phyloP scores from a whole-genome alignment of 2,329 filamentous ascomycete species.

The Claviceps pazoutovae region DNA sequence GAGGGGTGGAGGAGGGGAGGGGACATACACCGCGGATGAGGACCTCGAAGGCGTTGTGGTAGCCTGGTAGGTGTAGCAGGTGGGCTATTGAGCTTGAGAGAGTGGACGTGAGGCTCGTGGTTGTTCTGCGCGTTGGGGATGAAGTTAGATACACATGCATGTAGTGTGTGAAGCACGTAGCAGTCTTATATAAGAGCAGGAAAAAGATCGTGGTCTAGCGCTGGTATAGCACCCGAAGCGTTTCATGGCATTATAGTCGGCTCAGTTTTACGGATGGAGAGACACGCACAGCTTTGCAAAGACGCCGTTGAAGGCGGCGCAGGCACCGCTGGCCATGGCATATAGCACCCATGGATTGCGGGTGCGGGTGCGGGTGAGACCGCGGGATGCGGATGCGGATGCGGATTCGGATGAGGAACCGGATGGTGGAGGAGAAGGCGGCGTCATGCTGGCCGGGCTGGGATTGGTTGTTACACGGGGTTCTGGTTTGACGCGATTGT shows the following conservation, averaged over 20 bases:
- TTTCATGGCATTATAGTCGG: too few species aligned
- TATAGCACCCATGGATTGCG: constrained; percentile 48
- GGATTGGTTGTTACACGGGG: neutral
- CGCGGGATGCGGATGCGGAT: constrained; percentile 8
- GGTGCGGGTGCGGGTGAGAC: constrained; percentile 21
- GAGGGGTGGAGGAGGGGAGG: too few species aligned
- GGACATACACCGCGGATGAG: constrained; percentile 33
- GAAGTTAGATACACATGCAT: neutral
- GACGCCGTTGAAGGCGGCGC: constrained; percentile 68
- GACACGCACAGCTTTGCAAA: constrained; percentile 64
- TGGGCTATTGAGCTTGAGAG: constrained; percentile 32
- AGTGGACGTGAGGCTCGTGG: constrained; percentile 37
- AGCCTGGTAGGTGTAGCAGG: constrained; percentile 27
- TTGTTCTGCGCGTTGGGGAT: constrained; percentile 28
- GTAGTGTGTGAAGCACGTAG: too few species aligned
- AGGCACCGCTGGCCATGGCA: constrained; percentile 60
- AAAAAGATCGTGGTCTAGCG: neutral
- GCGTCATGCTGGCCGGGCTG: constrained; percentile 3
- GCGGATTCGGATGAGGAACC: constrained; percentile 18
- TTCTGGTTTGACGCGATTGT: constrained; percentile 1
- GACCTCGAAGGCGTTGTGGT: constrained; percentile 32
- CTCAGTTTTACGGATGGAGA: too few species aligned
- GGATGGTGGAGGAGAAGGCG: constrained; percentile 7
- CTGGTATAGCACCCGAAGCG: too few species aligned
- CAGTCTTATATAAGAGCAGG: neutral